phyloP scores from a whole-genome alignment of 1,284 basidiomycete genomes.

The Malassezia pachydermatis region DNA sequence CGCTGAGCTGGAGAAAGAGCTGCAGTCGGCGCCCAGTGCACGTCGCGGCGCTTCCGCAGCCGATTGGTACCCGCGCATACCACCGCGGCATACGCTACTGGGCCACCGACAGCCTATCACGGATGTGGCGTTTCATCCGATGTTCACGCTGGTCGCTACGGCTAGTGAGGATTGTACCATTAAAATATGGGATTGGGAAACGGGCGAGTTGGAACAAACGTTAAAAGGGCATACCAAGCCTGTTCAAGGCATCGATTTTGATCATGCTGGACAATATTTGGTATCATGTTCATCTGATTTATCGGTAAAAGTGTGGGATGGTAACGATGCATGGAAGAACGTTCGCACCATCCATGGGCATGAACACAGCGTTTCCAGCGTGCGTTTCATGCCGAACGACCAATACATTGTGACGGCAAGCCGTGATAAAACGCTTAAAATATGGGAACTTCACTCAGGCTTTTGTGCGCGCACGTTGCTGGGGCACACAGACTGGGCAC shows the following conservation, averaged over 20 bases:
- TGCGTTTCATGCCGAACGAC: constrained; percentile 72
- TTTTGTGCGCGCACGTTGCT: constrained; percentile 37
- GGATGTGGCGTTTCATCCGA: constrained; percentile 72
- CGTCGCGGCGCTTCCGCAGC: constrained; percentile 59
- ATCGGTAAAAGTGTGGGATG: constrained; percentile 84
- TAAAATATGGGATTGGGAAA: constrained; percentile 93
- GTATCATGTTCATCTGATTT: constrained; percentile 81
- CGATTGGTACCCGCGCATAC: constrained; percentile 73
- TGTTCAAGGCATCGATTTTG: constrained; percentile 76
- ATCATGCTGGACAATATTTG: constrained; percentile 67
- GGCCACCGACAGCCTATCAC: constrained; percentile 71
- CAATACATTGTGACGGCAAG: constrained; percentile 72
- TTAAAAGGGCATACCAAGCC: constrained; percentile 84
- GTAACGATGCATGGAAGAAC: constrained; percentile 77
- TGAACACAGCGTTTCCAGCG: constrained; percentile 77
- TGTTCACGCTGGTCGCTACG: constrained; percentile 69
- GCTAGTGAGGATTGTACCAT: constrained; percentile 78
- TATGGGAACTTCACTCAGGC: constrained; percentile 77
- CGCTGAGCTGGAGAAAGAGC: constrained; percentile 65
- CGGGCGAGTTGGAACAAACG: constrained; percentile 79
- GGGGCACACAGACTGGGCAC: constrained; percentile 64
- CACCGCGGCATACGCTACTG: constrained; percentile 65
- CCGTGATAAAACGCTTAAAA: constrained; percentile 70
- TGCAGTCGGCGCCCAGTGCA: constrained; percentile 55
- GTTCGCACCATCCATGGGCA: constrained; percentile 76